phyloP scores from a whole-genome alignment of 306 rosid species.

The Prunus mume region DNA sequence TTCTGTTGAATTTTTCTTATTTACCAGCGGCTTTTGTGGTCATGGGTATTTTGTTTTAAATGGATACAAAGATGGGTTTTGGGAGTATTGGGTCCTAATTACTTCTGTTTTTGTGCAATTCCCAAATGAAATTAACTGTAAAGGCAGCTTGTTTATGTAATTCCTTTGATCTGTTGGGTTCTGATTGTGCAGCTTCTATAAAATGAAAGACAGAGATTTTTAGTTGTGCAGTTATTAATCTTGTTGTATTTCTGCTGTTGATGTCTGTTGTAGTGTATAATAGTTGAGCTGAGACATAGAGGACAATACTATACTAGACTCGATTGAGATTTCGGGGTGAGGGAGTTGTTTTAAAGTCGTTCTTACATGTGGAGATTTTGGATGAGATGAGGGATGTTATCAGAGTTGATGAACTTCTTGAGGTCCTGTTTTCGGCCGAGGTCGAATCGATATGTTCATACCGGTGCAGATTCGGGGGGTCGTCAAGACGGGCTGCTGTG shows the following conservation, averaged over 20 bases:
- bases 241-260: conserved; percentile 25
- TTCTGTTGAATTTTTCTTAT: conserved; percentile 28
- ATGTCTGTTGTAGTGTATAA: conserved; percentile 34
- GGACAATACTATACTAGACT: conserved; percentile 4
- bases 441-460: conserved; percentile 38
- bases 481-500: conserved; percentile 47
- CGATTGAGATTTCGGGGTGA: conserved; percentile 32
- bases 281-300: conserved; percentile 31
- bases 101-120: conserved; percentile 18
- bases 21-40: conserved; percentile 28
- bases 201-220: background rate
- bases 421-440: conserved; percentile 54
- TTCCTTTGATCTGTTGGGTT: conserved; percentile 27
- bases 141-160: conserved; percentile 19
- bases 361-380: conserved; percentile 66
- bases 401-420: conserved; percentile 49
- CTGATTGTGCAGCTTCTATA: background rate
- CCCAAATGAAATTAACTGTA: conserved; percentile 26
- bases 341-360: conserved; percentile 20
- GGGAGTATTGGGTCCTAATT: conserved; percentile 4
- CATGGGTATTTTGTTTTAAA: conserved; percentile 35
- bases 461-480: conserved; percentile 37
- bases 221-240: background rate
- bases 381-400: conserved; percentile 64
- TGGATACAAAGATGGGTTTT: conserved; percentile 19